Evolutionary conservation across 2,329 filamentous ascomycete species (phyloP), one percentile per base, ranked within the genome.

Genomic region (Clarireedia hainanense): DNA sequence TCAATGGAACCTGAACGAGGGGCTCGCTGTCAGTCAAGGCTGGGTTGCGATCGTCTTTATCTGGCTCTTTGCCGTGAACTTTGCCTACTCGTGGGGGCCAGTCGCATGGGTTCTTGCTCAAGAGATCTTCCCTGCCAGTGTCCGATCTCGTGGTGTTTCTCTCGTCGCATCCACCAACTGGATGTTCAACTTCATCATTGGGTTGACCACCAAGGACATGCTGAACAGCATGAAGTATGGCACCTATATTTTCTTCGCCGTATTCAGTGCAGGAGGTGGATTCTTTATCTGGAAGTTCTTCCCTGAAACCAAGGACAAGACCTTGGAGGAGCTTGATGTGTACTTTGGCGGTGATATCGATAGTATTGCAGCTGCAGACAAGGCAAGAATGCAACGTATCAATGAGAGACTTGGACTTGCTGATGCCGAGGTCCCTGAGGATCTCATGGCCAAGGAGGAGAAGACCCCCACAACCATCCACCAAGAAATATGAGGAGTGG

Each of bases 211-310:
- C 0, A 74, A 73, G 3, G 68, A 72, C 9, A 78, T 74, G 70
- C 62, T 73, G 6, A 62, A 63, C 34, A 59, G 59, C 30, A 74
- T 72, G 58, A 62, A 70, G n/a, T 80, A 74, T 66, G 79, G 78
- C 15, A 78, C 77, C 0, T 82, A 80, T 60, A 76, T 81, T 58
- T 80, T 82, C 69, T 82, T 81, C 57, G 76, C 76, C 0, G 71
- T 70, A 0, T 73, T 79, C 52, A 75, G 77, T 46, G 69, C 74
- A 4, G 64, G 68, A 1, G 73, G 75, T 2, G 72, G 75, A 27
- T 64, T 75, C 3, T 80, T 75, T 65, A 72, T 78, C 2, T 79
- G 71, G 61, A 73, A 76, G 60, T 74, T 72, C 49, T 68, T 81
- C 2, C 79, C 79, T 0, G 79, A 81, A 64, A 82, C 79, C 3